Evolutionary conservation across 2,329 filamentous ascomycete species (phyloP), one percentile per base, ranked within the genome.

Genomic region (Rhytidhysteron rufulum): DNA sequence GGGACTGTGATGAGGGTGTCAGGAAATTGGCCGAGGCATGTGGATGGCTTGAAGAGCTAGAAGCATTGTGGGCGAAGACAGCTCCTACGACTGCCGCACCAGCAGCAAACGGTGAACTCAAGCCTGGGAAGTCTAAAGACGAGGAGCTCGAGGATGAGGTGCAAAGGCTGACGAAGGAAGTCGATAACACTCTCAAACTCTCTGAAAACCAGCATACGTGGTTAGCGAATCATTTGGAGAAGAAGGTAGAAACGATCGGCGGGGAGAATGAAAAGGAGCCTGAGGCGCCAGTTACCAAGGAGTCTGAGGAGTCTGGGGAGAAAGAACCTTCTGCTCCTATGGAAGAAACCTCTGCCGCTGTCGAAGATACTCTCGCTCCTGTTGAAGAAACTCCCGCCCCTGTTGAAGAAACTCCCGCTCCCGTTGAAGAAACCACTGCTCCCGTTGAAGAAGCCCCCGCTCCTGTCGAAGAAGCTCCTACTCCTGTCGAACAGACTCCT

Each of bases 41-140:
- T 31, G 91, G 89, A 1, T 98, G 93, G 93, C 66, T 78, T 7
- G 80, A 88, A 2, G 91, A 97, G 58, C 71, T 98, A 13, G 88
- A 96, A 59, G 65, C 60, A 3, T 54, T 87, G 38, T 97, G 89
- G 89, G 73, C 80, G 17, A 66, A 69, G 33, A 77, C 84, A 1
- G 83, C 85, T 4, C 70, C 82, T 18, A 69, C 77, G 45, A 73
- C 80, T 53, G 75, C 77, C 4, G 17, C 70, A 69, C 51, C 73
- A 68, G 44, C 75, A 77, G 55, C 16, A 50, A 70, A 50, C 55
- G 53, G 35, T 53, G 27, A 30, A 16, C 13, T 30, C 36, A 37
- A 67, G 39, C 49, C 60, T 2, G 53, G 55, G 38, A 70, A 65
- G 54, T 71, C 65, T 7, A 71, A 70, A 32, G 79, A 84, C 47